Conservation (phyloP, 2,329 filamentous ascomycete genomes). For the Pezicula rhizophila region DNA sequence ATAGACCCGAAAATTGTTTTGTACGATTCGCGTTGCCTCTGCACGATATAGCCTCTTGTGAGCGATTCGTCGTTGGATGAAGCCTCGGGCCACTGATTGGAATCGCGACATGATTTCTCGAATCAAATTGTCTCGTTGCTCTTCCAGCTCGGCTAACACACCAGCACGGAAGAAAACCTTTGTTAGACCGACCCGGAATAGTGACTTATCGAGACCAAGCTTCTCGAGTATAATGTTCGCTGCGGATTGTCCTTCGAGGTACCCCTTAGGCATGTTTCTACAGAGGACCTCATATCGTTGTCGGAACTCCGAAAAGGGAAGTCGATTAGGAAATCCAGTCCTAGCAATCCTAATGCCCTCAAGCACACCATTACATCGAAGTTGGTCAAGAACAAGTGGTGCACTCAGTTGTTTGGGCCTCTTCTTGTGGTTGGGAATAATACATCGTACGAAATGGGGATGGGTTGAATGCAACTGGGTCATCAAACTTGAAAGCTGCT, state of each 20-base stretch:
- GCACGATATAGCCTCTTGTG: constrained; percentile 92
- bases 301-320: constrained; percentile 89
- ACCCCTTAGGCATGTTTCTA: constrained; percentile 78
- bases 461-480: constrained; percentile 89
- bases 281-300: constrained; percentile 95
- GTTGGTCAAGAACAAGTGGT: constrained; percentile 87
- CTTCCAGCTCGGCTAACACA: constrained; percentile 92
- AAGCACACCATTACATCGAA: constrained; percentile 98
- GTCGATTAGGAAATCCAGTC: constrained; percentile 91
- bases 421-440: constrained; percentile 97
- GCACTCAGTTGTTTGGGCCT: constrained; percentile 87
- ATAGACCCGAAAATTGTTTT: constrained; percentile 89
- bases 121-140: constrained; percentile 87
- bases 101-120: constrained; percentile 90
- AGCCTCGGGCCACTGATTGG: constrained; percentile 86
- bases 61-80: constrained; percentile 78
- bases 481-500: constrained; percentile 97
- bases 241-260: constrained; percentile 82
- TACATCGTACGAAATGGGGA: constrained; percentile 96
- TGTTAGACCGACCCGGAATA: constrained; percentile 89
- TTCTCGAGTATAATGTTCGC: constrained; percentile 85
- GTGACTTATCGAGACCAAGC: constrained; percentile 73
- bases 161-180: constrained; percentile 98
- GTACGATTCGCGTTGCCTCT: constrained; percentile 90
- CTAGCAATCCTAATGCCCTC: constrained; percentile 96